phyloP scores from a whole-genome alignment of 495 filamentous ascomycete genomes.

The Talaromyces adpressus region DNA sequence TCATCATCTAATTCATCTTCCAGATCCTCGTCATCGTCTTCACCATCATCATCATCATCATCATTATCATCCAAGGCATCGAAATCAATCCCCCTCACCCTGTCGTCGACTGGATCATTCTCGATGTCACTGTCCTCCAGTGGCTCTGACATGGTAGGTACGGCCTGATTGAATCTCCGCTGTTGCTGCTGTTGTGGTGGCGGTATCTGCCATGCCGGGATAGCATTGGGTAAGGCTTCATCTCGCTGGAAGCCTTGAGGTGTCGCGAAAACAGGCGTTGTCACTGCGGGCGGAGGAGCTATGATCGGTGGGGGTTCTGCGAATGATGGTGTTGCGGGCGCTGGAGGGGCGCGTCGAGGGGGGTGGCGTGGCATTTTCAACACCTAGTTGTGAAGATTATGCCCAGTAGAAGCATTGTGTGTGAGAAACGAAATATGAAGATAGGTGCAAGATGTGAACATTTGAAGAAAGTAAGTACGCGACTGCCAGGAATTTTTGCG shows the following conservation, averaged over 20 bases:
- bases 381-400: neutral
- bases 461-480: neutral
- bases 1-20: constrained; percentile 25
- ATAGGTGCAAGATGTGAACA: neutral
- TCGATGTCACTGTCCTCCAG: constrained; percentile 5
- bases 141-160: neutral
- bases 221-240: neutral
- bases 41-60: neutral
- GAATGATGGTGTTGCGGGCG: neutral
- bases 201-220: constrained; percentile 2
- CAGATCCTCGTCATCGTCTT: constrained; percentile 21
- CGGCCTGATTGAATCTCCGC: neutral
- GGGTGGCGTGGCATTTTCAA: constrained; percentile 1
- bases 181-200: neutral
- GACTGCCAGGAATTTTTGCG: neutral
- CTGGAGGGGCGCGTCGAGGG: constrained; percentile 1
- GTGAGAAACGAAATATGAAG: neutral
- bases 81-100: constrained; percentile 1
- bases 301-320: neutral
- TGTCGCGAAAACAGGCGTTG: constrained; percentile 1
- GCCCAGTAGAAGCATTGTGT: neutral
- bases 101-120: constrained; percentile 11
- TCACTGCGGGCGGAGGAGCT: neutral
- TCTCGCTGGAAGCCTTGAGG: neutral
- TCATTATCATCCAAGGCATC: neutral